Percentiles rank a stretch among this genome's conserved stretches.
Conservation (phyloP, 805 yeast genomes). For the Wickerhamiella sergipiensis region DNA sequence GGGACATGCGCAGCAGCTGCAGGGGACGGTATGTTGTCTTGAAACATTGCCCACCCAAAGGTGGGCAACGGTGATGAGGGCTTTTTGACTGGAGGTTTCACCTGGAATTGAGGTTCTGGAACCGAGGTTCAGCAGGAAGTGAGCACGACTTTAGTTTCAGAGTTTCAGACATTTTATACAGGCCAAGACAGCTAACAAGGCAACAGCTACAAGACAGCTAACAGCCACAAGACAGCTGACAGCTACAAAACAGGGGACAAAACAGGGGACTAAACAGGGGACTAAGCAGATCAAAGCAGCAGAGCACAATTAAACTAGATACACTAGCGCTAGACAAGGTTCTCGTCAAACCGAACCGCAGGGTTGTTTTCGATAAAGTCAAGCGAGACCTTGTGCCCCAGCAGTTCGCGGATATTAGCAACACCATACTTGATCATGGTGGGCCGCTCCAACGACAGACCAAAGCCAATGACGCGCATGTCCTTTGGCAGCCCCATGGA, state of each 20-base stretch:
- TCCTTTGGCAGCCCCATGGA: constrained; percentile 95
- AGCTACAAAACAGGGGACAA: too few relatives aligned
- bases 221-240: too few relatives aligned
- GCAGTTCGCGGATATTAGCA: constrained; percentile 85
- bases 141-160: too few relatives aligned
- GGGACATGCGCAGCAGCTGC: not conserved
- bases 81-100: too few relatives aligned
- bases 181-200: too few relatives aligned
- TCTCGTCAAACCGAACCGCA: constrained; percentile 92
- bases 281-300: not conserved
- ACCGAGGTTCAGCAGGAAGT: too few relatives aligned
- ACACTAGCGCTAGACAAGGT: constrained; percentile 26
- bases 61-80: too few relatives aligned
- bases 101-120: too few relatives aligned
- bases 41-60: not conserved
- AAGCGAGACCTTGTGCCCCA: constrained; percentile 92
- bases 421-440: constrained; percentile 98
- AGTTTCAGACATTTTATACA: too few relatives aligned
- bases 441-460: constrained; percentile 93
- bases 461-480: constrained; percentile 93
- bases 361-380: constrained; percentile 93
- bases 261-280: too few relatives aligned
- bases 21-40: not conserved
- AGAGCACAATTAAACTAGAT: not conserved
- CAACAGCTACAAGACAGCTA: too few relatives aligned